These are phyloP conservation scores for Colletotrichum neosansevieriae DNA, from an alignment of 2,329 filamentous ascomycete genomes.

Conservation along the genomic window DNA sequence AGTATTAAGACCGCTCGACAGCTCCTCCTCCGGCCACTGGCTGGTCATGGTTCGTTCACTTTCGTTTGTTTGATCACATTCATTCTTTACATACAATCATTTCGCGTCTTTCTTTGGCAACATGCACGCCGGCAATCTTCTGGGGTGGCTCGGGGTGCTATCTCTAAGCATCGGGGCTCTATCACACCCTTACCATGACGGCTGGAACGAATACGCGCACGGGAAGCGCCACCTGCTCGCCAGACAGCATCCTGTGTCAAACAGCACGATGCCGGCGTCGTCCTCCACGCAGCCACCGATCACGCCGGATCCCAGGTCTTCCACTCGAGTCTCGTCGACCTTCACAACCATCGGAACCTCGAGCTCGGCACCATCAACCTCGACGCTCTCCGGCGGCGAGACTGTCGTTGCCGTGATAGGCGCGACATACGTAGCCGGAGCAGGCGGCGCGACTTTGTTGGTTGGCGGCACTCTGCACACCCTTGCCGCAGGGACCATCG, in stretches of 20 bases:
- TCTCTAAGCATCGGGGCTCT: neutral
- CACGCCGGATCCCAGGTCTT: slow-evolving; percentile 8
- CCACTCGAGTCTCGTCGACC: neutral
- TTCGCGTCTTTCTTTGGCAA: neutral
- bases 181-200: neutral
- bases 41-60: too few relatives aligned
- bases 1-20: too few relatives aligned
- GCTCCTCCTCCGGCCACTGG: too few relatives aligned
- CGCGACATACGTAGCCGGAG: slow-evolving; percentile 9
- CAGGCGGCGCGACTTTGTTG: slow-evolving; percentile 3
- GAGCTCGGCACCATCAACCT: slow-evolving; percentile 6
- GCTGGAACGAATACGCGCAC: neutral
- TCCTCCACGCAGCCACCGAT: neutral
- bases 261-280: too few relatives aligned
- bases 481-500: slow-evolving; percentile 13
- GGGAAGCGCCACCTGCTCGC: neutral
- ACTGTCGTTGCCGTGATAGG: slow-evolving; percentile 19
- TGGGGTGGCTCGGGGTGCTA: neutral
- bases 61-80: neutral
- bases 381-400: slow-evolving; percentile 1
- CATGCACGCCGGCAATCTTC: neutral
- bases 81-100: neutral
- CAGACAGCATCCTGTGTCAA: too few relatives aligned
- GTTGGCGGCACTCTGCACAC: neutral
- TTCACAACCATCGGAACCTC: slow-evolving; percentile 6